Conservation (phyloP, 495 filamentous ascomycete species). For the Thermochaetoides thermophila region DNA sequence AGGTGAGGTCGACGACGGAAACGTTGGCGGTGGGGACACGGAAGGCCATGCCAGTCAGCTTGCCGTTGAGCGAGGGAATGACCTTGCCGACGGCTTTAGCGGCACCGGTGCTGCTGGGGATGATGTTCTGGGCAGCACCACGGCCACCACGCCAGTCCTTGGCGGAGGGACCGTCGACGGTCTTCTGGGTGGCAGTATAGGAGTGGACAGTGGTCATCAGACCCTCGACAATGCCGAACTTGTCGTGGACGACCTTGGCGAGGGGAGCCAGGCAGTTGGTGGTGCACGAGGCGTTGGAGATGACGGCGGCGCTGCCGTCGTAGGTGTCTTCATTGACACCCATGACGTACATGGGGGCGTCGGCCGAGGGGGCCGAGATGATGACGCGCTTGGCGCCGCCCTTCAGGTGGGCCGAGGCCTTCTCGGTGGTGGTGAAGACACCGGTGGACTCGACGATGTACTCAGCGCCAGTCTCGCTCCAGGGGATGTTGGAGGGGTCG, state of each 20-base stretch:
- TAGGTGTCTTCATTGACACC: constrained; percentile 94
- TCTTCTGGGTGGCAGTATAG: constrained; percentile 99
- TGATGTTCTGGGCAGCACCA: constrained; percentile 98
- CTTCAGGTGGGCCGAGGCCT: constrained; percentile 91
- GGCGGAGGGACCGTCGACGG: constrained; percentile 87
- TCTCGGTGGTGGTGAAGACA: constrained; percentile 97
- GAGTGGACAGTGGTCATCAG: constrained; percentile 99
- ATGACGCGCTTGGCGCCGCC: constrained; percentile 99
- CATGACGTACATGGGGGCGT: constrained; percentile 99
- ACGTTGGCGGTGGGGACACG: constrained; percentile 98
- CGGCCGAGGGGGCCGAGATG: constrained; percentile 97
- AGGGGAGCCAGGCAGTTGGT: constrained; percentile 99
- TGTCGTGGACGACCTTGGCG: constrained; percentile 97
- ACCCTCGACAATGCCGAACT: constrained; percentile 93
- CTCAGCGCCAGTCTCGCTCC: constrained; percentile 73
- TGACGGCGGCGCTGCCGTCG: constrained; percentile 73
- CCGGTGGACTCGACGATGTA: constrained; percentile 98
- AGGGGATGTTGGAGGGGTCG: constrained; percentile 84
- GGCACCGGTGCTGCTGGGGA: constrained; percentile 96
- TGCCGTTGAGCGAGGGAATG: constrained; percentile 92
- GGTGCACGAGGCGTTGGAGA: constrained; percentile 99
- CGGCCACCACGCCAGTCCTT: constrained; percentile 99
- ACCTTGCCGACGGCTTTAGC: constrained; percentile 99
- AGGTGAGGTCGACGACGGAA: constrained; percentile 95
- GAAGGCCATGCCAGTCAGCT: constrained; percentile 99